Evolutionary conservation across 805 yeast species (phyloP).

Genomic region (Candida silvicultrix): DNA sequence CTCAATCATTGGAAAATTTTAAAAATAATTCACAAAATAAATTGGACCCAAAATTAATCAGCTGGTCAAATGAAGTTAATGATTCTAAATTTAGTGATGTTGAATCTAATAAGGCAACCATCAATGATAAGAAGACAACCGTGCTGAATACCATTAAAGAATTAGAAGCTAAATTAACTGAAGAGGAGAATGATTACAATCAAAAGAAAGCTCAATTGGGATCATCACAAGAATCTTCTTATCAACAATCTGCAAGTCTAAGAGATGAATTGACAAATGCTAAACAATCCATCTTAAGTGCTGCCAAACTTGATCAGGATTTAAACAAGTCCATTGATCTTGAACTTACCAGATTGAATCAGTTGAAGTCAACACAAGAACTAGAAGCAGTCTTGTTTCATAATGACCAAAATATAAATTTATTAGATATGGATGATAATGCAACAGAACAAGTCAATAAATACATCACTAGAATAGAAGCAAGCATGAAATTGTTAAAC

Average conservation of each 20-base stretch:
- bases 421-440: slow-evolving; percentile 65
- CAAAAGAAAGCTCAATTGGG: slow-evolving; percentile 28
- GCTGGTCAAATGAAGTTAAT: slow-evolving; percentile 22
- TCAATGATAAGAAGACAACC: slow-evolving; percentile 27
- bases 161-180: slow-evolving; percentile 26
- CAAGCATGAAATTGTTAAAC: slow-evolving; percentile 53
- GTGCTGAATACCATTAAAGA: slow-evolving; percentile 30
- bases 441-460: slow-evolving; percentile 24
- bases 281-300: slow-evolving; percentile 55
- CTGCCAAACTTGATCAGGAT: slow-evolving; percentile 52
- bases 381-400: slow-evolving; percentile 15
- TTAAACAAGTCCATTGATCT: slow-evolving; percentile 42
- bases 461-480: slow-evolving; percentile 45
- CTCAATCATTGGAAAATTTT: slow-evolving; percentile 53
- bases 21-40: slow-evolving; percentile 26
- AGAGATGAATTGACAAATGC: slow-evolving; percentile 53
- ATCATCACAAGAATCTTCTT: slow-evolving; percentile 28
- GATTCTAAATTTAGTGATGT: slow-evolving; percentile 24
- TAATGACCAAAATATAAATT: slow-evolving; percentile 31
- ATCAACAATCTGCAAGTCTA: slow-evolving; percentile 30
- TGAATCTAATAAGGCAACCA: slow-evolving; percentile 20
- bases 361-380: slow-evolving; percentile 39
- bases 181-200: slow-evolving; percentile 31
- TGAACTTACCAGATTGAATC: slow-evolving; percentile 33
- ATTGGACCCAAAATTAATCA: slow-evolving; percentile 24